Evolutionary conservation across 805 yeast species (phyloP), one percentile per base, ranked within the genome.

Genomic region (Brettanomyces bruxellensis): DNA sequence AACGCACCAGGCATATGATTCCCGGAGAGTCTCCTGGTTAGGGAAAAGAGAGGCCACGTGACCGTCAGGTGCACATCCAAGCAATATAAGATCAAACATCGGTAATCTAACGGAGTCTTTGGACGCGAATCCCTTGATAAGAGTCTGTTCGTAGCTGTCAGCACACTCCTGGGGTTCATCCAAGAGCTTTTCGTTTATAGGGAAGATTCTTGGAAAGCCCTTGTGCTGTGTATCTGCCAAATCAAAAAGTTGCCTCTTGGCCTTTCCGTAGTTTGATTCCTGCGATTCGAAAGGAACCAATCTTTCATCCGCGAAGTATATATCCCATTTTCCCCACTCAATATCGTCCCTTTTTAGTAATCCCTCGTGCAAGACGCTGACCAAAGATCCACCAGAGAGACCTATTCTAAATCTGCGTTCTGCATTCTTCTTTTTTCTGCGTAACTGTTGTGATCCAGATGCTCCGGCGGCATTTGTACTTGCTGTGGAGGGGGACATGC

Each of bases 41-140:
- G 99, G 99, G 72, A 91, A 91, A 47, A 91, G 75, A n/a, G 95
- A 88, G 45, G 96, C 96, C 59, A 88, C 86, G 65, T 91, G 99
- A 23, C 99, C 99, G 65, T 91, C 99, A 3, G 98, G 98, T 1
- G 99, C 99, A 72, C 98, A 91, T 25, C 99, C 99, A 49, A 93
- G 72, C 53, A 93, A 70, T 51, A 93, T 76, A 45, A 93, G 69
- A 65, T 93, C 98, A 68, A 93, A 91, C 79, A 87, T 81, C 49
- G 99, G 99, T 51, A 91, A 74, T 67, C 90, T 89, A 47, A 93
- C 99, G 14, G 95, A 83, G 65, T 93, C 98, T 62, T 95, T 91
- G 45, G 86, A 89, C 9, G 99, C 99, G 69, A 93, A 93, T 45
- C 91, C 93, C 59, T 78, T 79, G 48, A 93, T 86, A 47, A 93